Conservation (phyloP, 1,139 yeast species). For the Meyerozyma sp. region DNA sequence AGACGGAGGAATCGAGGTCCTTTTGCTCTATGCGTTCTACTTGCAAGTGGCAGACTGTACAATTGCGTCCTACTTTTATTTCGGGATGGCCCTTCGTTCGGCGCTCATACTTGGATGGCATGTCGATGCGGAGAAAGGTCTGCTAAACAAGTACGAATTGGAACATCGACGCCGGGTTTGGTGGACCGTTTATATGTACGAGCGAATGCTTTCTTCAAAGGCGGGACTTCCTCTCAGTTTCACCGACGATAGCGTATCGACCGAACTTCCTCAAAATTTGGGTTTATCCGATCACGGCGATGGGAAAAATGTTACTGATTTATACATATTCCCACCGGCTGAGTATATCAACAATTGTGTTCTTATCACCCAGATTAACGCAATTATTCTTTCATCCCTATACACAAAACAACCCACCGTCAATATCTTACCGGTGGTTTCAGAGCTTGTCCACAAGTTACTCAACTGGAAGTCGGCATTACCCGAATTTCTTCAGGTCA, state of each 20-base stretch:
- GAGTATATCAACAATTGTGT: constrained; percentile 77
- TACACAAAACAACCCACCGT: constrained; percentile 74
- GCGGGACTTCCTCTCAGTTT: constrained; percentile 79
- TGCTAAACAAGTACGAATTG: constrained; percentile 56
- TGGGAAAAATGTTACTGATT: constrained; percentile 43
- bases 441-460: constrained; percentile 64
- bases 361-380: constrained; percentile 74
- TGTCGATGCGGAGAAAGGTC: constrained; percentile 71
- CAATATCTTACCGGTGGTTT: constrained; percentile 69
- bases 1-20: constrained; percentile 79
- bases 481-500: constrained; percentile 62
- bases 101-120: constrained; percentile 78
- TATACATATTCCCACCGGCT: constrained; percentile 75
- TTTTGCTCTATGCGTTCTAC: constrained; percentile 72
- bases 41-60: constrained; percentile 84
- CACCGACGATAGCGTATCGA: constrained; percentile 73
- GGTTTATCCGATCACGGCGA: constrained; percentile 58
- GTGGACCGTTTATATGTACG: constrained; percentile 93
- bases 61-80: constrained; percentile 73
- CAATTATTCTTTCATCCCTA: constrained; percentile 62
- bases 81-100: constrained; percentile 73
- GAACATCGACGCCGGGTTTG: constrained; percentile 81
- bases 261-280: constrained; percentile 71
- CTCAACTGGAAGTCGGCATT: constrained; percentile 66
- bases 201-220: constrained; percentile 78